Evolutionary conservation across 495 filamentous ascomycete species (phyloP).

Genomic region (Extremus antarcticus): DNA sequence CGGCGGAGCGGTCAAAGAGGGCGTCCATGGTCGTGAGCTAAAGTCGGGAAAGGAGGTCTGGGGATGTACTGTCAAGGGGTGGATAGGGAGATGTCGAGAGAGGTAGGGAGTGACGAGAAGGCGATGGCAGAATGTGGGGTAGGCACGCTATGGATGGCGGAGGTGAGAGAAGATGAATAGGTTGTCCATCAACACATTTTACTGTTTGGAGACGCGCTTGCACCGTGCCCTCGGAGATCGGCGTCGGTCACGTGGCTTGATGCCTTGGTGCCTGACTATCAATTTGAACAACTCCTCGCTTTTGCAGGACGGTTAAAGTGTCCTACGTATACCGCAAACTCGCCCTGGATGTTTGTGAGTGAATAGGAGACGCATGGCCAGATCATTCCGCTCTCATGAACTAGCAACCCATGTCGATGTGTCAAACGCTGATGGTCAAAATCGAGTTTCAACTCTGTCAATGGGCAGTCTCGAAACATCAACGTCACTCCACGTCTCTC

Average conservation of each 20-base stretch:
- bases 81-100: too few species aligned
- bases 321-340: too few species aligned
- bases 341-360: too few species aligned
- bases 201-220: neutral
- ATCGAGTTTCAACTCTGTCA: too few species aligned
- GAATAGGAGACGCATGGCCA: too few species aligned
- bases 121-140: neutral
- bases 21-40: slow-evolving; percentile 10
- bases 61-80: too few species aligned
- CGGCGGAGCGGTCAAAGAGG: slow-evolving; percentile 71
- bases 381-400: too few species aligned
- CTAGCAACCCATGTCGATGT: too few species aligned
- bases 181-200: neutral
- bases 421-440: too few species aligned
- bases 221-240: neutral
- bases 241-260: neutral
- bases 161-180: neutral
- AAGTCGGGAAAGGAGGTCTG: slow-evolving; percentile 3
- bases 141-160: neutral
- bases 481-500: too few species aligned
- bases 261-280: neutral
- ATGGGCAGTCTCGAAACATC: too few species aligned
- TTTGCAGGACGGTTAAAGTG: neutral
- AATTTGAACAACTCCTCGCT: neutral
- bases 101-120: too few species aligned